phyloP scores from a whole-genome alignment of 2,329 filamentous ascomycete genomes.

The Diaporthe sp. region DNA sequence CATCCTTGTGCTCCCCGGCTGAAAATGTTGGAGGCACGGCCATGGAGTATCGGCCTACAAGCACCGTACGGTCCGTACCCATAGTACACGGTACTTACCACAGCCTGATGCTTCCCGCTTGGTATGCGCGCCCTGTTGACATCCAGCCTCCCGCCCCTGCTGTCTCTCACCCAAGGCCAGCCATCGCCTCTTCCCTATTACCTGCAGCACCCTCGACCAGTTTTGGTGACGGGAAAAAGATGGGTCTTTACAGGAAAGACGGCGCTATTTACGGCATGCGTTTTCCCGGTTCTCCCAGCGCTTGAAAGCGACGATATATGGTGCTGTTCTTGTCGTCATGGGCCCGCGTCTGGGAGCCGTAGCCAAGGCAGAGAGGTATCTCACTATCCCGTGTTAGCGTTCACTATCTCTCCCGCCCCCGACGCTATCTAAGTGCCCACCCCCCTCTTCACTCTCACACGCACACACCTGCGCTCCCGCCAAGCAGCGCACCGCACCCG shows the following conservation, averaged over 20 bases:
- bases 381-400: slow-evolving; percentile 37
- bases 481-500: slow-evolving; percentile 15
- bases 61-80: slow-evolving; percentile 6
- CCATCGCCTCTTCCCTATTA: background rate
- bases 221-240: background rate
- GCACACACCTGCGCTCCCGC: background rate
- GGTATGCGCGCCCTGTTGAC: slow-evolving; percentile 23
- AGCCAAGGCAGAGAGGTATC: slow-evolving; percentile 24
- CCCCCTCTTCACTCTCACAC: slow-evolving; percentile 35
- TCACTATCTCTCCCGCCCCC: slow-evolving; percentile 22
- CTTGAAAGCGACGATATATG: background rate
- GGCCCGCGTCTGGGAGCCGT: background rate
- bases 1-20: slow-evolving; percentile 32
- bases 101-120: slow-evolving; percentile 32
- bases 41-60: slow-evolving; percentile 12
- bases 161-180: background rate
- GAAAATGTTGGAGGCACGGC: slow-evolving; percentile 27
- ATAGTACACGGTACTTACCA: slow-evolving; percentile 24
- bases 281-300: background rate
- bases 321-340: background rate
- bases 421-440: slow-evolving; percentile 36
- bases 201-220: background rate
- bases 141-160: slow-evolving; percentile 19
- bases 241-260: background rate
- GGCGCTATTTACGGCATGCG: background rate